Evolutionary conservation across 2,329 filamentous ascomycete genomes (phyloP), one percentile per base, ranked within the genome.

Genomic region (Sporothrix dimorphospora): DNA sequence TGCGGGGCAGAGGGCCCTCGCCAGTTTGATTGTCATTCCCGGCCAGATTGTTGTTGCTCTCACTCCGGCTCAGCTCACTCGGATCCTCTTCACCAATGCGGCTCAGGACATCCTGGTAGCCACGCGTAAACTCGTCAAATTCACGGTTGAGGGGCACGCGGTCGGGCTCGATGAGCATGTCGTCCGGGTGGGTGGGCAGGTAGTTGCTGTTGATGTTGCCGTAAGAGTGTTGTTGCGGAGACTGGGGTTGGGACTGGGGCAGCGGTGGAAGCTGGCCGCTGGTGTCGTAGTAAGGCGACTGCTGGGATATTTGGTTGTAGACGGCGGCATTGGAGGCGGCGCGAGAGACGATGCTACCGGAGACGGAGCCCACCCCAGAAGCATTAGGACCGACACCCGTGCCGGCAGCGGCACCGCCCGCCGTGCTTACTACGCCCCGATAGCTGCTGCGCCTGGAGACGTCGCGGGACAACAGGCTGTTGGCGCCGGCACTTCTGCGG

Each of bases 61-160:
- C 71, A 38, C 61, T 71, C 21, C 71, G 73, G 8, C 42, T 68
- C 42, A 63, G 16, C 19, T 73, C 70, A 7, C 70, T 59, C 14
- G 47, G 24, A 16, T 65, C 69, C 9, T 80, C 82, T 61, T 84
- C 82, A 11, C 79, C 79, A 5, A 79, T 80, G 3, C 78, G 76
- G 51, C 78, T 79, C 42, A 87, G 78, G 1, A 80, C 82, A 1
- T 83, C 80, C 72, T 81, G 80, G 73, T 82, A 83, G 69, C 82
- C 81, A 6, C 82, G 80, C 7, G 81, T 80, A 72, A 85, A 85
- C 30, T 86, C 85, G 27, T 85, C 83, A 38, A 55, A 69, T 21
- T 55, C 68, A 11, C 49, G 42, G 57, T 45, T 69, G 34, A 69
- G 49, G n/a, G 8, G 30, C 76, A 76, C 63, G 79, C 30, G 42